Conservation (phyloP, 140 eudicot genomes). For the Ambrosia hybrid region DNA sequence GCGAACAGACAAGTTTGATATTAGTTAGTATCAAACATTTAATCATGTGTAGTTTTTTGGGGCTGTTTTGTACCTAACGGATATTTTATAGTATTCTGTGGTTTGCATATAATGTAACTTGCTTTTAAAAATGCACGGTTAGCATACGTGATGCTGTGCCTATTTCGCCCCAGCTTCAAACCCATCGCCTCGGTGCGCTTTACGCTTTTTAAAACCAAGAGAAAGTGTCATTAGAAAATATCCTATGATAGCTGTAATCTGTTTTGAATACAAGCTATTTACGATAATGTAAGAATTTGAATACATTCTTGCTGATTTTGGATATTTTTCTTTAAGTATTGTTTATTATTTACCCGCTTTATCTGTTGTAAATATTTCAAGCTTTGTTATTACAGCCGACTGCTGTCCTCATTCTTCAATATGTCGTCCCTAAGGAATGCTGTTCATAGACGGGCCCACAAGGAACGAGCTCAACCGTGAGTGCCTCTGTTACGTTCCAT, state of each 20-base stretch:
- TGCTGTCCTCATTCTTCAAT: conserved; percentile 8
- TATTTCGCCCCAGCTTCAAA: too few relatives aligned
- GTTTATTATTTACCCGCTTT: not conserved
- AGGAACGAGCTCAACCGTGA: conserved; percentile 96
- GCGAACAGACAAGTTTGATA: too few relatives aligned
- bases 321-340: not conserved
- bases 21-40: too few relatives aligned
- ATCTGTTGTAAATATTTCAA: not conserved
- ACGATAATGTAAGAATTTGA: not conserved
- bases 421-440: conserved; percentile 93
- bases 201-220: too few relatives aligned
- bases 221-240: not conserved
- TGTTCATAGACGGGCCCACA: conserved; percentile 74
- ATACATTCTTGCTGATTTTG: not conserved
- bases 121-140: too few relatives aligned
- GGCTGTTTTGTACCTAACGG: too few relatives aligned
- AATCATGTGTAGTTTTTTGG: too few relatives aligned
- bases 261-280: not conserved
- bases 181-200: too few relatives aligned
- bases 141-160: too few relatives aligned
- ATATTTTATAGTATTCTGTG: too few relatives aligned
- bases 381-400: not conserved
- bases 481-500: conserved; percentile 24
- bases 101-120: too few relatives aligned
- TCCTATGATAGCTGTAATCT: not conserved